Conservation (phyloP, 164 flowering plant species). For the Vitis cinerea region DNA sequence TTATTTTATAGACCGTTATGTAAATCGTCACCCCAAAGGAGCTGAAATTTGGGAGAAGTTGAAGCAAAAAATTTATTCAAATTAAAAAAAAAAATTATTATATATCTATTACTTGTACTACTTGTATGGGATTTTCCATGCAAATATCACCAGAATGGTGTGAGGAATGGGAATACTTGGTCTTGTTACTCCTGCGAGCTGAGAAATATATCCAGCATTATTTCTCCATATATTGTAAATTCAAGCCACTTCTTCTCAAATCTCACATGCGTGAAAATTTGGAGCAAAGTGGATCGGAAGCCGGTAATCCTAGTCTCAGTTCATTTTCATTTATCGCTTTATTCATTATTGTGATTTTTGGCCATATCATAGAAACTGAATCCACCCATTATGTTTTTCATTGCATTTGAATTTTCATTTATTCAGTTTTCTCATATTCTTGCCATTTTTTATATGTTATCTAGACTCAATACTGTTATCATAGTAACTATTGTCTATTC, state of each 20-base stretch:
- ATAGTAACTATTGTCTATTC: too few relatives aligned
- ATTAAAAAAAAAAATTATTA: not conserved
- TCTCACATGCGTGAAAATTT: too few relatives aligned
- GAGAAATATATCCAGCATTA: not conserved
- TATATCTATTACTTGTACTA: not conserved
- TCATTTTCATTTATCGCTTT: too few relatives aligned
- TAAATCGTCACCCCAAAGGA: slow-evolving; percentile 63
- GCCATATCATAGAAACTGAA: too few relatives aligned
- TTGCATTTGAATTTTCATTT: too few relatives aligned
- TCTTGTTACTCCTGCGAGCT: not conserved
- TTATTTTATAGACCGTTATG: slow-evolving; percentile 35
- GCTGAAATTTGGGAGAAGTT: slow-evolving; percentile 55
- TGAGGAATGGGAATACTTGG: not conserved
- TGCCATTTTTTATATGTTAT: too few relatives aligned
- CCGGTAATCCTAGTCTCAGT: too few relatives aligned
- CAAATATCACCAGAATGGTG: not conserved
- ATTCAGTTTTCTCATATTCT: too few relatives aligned
- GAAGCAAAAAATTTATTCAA: slow-evolving; percentile 31
- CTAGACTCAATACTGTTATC: too few relatives aligned
- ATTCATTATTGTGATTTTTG: too few relatives aligned
- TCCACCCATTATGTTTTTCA: too few relatives aligned
- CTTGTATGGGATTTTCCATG: not conserved
- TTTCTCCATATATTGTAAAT: not conserved
- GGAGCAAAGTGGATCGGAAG: too few relatives aligned
- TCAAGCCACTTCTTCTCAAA: not conserved